Conservation (phyloP, 164 flowering plant genomes). For the Buxus sempervirens region DNA sequence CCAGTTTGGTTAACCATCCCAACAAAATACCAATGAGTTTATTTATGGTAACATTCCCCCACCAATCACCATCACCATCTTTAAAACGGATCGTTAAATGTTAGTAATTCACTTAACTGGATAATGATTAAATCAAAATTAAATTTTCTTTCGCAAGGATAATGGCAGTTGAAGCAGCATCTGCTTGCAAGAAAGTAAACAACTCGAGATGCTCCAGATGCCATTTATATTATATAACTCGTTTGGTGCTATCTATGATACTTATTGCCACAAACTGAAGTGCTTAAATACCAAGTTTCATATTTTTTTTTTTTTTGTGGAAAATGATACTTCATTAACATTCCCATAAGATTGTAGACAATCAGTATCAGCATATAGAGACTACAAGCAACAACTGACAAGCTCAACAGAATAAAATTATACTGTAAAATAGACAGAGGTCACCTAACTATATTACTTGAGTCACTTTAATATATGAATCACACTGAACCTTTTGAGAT, state of each 20-base stretch:
- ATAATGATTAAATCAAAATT: too few species aligned
- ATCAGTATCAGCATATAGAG: neutral
- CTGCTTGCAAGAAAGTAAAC: too few species aligned
- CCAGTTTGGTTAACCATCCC: too few species aligned
- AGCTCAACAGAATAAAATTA: neutral
- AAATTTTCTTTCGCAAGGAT: too few species aligned
- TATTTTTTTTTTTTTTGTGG: too few species aligned
- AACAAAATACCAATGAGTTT: too few species aligned
- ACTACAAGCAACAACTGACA: neutral
- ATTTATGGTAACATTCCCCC: too few species aligned
- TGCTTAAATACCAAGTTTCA: neutral
- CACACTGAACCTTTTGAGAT: slow-evolving; percentile 17
- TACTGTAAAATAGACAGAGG: neutral
- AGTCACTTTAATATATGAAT: slow-evolving; percentile 29
- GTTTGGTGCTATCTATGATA: too few species aligned
- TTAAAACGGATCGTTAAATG: slow-evolving; percentile 81
- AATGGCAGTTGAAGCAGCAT: too few species aligned
- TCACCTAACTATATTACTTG: slow-evolving; percentile 21
- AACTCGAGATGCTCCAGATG: too few species aligned
- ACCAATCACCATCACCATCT: slow-evolving; percentile 76
- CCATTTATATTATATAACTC: too few species aligned
- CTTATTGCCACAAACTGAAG: neutral
- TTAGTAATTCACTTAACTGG: slow-evolving; percentile 70
- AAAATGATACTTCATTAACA: too few species aligned
- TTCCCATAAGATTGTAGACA: neutral